These are phyloP conservation scores for Coemansia sp. DNA, from an alignment of 192 early-diverging fungal species.

Conservation along the genomic window DNA sequence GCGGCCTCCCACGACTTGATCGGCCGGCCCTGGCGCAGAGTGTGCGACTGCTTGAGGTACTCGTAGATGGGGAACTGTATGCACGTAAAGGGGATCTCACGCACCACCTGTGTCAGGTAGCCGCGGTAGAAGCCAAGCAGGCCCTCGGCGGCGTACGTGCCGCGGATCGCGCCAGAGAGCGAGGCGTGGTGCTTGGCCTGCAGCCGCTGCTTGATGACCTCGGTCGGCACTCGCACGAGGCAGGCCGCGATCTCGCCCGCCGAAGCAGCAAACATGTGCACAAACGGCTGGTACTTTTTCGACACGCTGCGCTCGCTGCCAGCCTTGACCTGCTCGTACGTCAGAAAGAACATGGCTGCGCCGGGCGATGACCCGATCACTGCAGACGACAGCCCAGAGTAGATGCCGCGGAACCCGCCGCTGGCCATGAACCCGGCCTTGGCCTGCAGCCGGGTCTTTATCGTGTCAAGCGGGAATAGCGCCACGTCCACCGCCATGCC, in stretches of 20 bases:
- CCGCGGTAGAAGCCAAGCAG: constrained; percentile 91
- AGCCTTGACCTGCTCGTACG: constrained; percentile 84
- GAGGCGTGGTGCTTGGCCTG: constrained; percentile 80
- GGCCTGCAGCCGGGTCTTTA: constrained; percentile 95
- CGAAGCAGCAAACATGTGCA: constrained; percentile 90
- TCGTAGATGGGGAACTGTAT: constrained; percentile 98
- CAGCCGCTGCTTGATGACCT: constrained; percentile 96
- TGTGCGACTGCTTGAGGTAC: constrained; percentile 71
- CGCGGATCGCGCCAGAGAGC: constrained; percentile 63
- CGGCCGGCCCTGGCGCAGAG: constrained; percentile 50
- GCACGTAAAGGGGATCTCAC: constrained; percentile 97
- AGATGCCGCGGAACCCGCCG: constrained; percentile 90
- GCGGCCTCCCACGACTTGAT: constrained; percentile 82
- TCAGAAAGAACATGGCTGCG: constrained; percentile 90
- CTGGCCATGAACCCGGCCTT: constrained; percentile 79
- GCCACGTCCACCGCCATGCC: constrained; percentile 93
- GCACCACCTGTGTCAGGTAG: constrained; percentile 87
- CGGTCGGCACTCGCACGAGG: constrained; percentile 91
- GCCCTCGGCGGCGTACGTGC: constrained; percentile 73
- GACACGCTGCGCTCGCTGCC: constrained; percentile 12
- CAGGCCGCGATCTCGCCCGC: constrained; percentile 93
- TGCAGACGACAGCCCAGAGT: constrained; percentile 86
- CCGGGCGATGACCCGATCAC: constrained; percentile 93
- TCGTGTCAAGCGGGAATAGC: constrained; percentile 95
- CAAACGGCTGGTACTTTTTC: constrained; percentile 62